Evolutionary conservation across 805 yeast genomes (phyloP).

Genomic region (Lipomyces sp.): DNA sequence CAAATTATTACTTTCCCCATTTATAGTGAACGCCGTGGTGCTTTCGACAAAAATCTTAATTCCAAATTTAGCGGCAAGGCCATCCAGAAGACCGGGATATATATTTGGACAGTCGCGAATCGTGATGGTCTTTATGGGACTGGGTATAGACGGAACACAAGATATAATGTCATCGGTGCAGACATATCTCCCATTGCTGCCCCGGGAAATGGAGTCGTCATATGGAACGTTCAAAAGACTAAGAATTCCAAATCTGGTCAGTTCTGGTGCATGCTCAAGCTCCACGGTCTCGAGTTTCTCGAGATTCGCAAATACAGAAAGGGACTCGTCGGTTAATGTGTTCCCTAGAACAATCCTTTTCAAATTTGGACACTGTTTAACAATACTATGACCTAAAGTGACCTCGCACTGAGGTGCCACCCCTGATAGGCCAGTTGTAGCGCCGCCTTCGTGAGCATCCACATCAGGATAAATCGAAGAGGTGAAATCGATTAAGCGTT

Average conservation of each 20-base stretch:
- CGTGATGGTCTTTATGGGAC: constrained; percentile 1
- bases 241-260: constrained; percentile 17
- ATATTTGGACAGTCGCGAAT: constrained; percentile 18
- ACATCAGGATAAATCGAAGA: constrained; percentile 6
- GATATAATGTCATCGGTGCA: constrained; percentile 8
- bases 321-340: constrained; percentile 14
- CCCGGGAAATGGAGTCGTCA: not conserved
- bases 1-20: constrained; percentile 8
- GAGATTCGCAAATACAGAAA: constrained; percentile 4
- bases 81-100: constrained; percentile 5
- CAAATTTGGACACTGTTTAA: constrained; percentile 10
- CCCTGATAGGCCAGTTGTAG: not conserved
- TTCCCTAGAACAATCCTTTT: constrained; percentile 9
- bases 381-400: constrained; percentile 11
- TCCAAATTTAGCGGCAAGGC: constrained; percentile 1
- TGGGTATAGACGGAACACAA: not conserved
- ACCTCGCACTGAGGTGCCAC: not conserved
- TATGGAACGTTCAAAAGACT: constrained; percentile 7
- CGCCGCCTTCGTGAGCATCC: not conserved
- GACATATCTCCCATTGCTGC: not conserved
- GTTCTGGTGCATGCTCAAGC: constrained; percentile 5
- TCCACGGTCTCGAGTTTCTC: not conserved
- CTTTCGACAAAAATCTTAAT: constrained; percentile 4
- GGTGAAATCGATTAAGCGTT: constrained; percentile 10
- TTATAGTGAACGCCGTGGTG: constrained; percentile 15